phyloP scores from a whole-genome alignment of 805 yeast genomes.

The Nakazawaea anatomiae region DNA sequence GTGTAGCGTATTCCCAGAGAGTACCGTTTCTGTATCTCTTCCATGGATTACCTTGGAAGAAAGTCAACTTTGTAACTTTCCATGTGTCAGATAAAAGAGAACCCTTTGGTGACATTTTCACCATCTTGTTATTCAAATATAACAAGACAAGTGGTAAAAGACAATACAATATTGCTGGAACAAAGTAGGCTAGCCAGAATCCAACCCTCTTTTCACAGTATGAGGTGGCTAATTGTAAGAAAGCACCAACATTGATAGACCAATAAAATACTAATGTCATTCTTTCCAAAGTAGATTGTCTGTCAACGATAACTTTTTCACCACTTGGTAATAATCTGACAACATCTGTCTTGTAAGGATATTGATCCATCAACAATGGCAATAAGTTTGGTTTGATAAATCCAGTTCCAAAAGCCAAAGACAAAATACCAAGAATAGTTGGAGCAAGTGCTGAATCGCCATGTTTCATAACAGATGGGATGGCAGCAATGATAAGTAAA shows the following conservation, averaged over 20 bases:
- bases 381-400: constrained; percentile 48
- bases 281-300: constrained; percentile 33
- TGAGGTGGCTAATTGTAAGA: constrained; percentile 46
- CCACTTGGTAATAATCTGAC: constrained; percentile 56
- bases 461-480: constrained; percentile 34
- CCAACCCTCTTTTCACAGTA: constrained; percentile 47
- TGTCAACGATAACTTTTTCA: constrained; percentile 54
- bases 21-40: constrained; percentile 31
- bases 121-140: constrained; percentile 24
- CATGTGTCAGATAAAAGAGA: constrained; percentile 39
- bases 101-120: constrained; percentile 32
- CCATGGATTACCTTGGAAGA: constrained; percentile 36
- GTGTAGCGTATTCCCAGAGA: constrained; percentile 47
- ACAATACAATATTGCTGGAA: constrained; percentile 51
- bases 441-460: constrained; percentile 34
- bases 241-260: constrained; percentile 51
- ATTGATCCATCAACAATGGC: constrained; percentile 53
- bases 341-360: constrained; percentile 53
- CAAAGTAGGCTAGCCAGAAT: constrained; percentile 48
- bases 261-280: constrained; percentile 43
- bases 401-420: constrained; percentile 43
- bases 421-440: constrained; percentile 32
- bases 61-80: constrained; percentile 34
- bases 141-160: constrained; percentile 45
- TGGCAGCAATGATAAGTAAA: constrained; percentile 41